Base-by-base conservation (phyloP, 2,329 filamentous ascomycete genomes). In the Aspergillus japonicus region DNA sequence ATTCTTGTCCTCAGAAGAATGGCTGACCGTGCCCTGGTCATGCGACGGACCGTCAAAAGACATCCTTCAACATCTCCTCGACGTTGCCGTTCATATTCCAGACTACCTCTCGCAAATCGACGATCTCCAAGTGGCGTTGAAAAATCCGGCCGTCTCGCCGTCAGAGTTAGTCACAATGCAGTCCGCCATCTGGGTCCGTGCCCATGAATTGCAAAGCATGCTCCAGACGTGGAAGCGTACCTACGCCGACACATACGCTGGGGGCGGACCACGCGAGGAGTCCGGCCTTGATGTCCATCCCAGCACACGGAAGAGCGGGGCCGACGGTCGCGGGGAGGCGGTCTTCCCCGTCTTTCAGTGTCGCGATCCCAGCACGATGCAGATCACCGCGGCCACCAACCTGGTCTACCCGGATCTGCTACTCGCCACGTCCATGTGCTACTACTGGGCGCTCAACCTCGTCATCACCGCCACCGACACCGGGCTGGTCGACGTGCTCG, bases 361-460 rank as follows among this genome's bases (percentile, higher is more conserved):
- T 19, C 67, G 64, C 16, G 61, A 70, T 26, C 60, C 62, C 2
- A 55, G 47, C n/a, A 67, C 63, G 3, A 64, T 70, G 54, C 57
- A 64, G 19, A 56, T 65, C 14, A 44, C 63, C 6, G 59, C 52
- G 1, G 67, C 65, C 7, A 56, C 57, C 8, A 52, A 64, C 4
- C 59, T 71, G 8, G 50, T 66, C 4, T 72, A 69, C 49, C 68
- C 70, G 0, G 67, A 71, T 24, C 62, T 69, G 7, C 61, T 70
- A 2, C 54, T 69, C 3, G 66, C 69, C 4, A 66, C 65, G 1
- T 64, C 62, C 0, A 64, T 71, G 60, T 66, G 62, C 50, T 60
- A 67, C 47, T 71, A 69, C 58, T 69, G 69, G 56, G 68, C 70
- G 8, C 57, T 69, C 26, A 64, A 62, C 5, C 65, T 72, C 5